These are phyloP conservation scores for Fomes fomentarius DNA, from an alignment of 1,284 basidiomycete genomes.

Conservation along the genomic window DNA sequence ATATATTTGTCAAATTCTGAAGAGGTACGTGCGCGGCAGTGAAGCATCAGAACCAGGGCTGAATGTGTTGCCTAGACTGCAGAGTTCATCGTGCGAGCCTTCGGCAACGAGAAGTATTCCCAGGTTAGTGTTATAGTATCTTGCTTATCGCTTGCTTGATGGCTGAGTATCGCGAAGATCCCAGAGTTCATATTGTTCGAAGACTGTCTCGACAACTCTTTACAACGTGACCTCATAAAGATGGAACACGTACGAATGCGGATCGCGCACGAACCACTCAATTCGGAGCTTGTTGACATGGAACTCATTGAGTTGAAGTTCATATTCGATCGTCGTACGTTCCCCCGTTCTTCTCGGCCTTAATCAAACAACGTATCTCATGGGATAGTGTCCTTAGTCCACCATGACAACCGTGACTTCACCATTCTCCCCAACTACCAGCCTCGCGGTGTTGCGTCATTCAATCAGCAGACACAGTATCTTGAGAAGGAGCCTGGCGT, in stretches of 20 bases:
- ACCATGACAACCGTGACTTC: conserved; percentile 85
- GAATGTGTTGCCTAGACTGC: conserved; percentile 55
- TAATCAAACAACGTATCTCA: conserved; percentile 6
- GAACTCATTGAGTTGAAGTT: conserved; percentile 84
- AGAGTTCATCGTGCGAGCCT: conserved; percentile 78
- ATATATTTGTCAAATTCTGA: conserved; percentile 78
- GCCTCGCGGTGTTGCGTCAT: conserved; percentile 49
- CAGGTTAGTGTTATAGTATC: conserved; percentile 57
- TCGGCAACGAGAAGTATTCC: conserved; percentile 77
- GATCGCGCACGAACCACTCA: conserved; percentile 71
- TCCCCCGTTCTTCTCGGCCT: not conserved
- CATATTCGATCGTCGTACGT: conserved; percentile 75
- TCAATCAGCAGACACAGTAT: conserved; percentile 69
- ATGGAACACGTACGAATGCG: conserved; percentile 84
- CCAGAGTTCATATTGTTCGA: conserved; percentile 82
- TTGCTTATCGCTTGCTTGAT: not conserved
- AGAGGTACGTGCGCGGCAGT: conserved; percentile 69
- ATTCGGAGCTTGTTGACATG: conserved; percentile 71
- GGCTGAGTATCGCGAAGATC: conserved; percentile 49
- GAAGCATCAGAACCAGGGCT: not conserved
- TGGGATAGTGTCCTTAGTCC: conserved; percentile 42
- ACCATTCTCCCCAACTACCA: conserved; percentile 80
- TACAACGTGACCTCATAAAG: conserved; percentile 78
- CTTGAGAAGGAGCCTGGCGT: conserved; percentile 68
- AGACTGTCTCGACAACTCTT: conserved; percentile 75